phyloP scores from a whole-genome alignment of 2,329 filamentous ascomycete species.

The Sporothrix inflata region DNA sequence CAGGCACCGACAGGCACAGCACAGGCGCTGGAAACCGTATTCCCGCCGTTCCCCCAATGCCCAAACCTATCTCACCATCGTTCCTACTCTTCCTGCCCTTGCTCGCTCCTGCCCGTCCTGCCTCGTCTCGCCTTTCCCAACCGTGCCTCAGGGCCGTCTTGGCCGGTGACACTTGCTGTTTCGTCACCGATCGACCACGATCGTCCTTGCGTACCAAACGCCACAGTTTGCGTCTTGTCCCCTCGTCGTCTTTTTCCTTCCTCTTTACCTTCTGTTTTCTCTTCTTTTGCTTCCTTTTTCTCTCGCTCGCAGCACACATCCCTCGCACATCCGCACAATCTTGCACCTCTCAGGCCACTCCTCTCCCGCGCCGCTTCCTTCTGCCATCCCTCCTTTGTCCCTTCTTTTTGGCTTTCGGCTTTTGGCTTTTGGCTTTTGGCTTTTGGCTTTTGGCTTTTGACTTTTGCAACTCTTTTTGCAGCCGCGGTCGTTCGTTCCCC shows the following conservation, averaged over 20 bases:
- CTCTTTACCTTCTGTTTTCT: background rate
- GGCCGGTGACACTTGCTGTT: constrained; percentile 29
- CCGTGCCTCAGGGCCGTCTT: constrained; percentile 24
- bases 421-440: background rate
- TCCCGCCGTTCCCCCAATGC: background rate
- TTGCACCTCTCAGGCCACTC: background rate
- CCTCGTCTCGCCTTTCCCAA: constrained; percentile 22
- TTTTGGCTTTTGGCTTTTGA: background rate
- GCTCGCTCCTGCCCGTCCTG: background rate
- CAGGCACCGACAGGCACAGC: constrained; percentile 4
- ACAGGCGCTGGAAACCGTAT: background rate
- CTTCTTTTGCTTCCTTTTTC: background rate
- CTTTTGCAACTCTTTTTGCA: background rate
- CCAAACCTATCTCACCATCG: background rate
- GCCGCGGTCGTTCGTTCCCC: constrained; percentile 1
- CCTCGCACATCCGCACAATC: background rate
- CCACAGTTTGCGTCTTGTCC: constrained; percentile 22
- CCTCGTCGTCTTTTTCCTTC: background rate
- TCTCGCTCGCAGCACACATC: background rate
- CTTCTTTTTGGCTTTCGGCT: background rate
- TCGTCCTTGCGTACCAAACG: constrained; percentile 26
- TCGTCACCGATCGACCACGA: constrained; percentile 29
- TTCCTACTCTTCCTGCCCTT: background rate
- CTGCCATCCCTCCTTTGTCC: background rate
- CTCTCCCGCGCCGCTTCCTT: constrained; percentile 2